A percentile compares a stretch with the other conserved stretches of the same genome.
These are phyloP conservation scores for Blastomyces silverae DNA, from an alignment of 2,329 filamentous ascomycete genomes.

Conservation along the genomic window DNA sequence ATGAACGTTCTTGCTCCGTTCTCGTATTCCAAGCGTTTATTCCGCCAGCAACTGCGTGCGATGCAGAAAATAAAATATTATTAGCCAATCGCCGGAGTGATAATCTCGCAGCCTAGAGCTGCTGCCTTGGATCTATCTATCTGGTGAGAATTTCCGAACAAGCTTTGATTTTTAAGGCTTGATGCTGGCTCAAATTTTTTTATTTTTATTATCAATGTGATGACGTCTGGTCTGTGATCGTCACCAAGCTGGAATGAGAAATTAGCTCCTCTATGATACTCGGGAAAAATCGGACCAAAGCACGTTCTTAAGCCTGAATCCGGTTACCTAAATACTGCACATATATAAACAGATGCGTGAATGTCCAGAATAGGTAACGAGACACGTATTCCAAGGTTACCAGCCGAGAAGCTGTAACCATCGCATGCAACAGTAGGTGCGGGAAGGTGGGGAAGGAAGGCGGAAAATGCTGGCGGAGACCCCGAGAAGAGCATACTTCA, in stretches of 20 bases:
- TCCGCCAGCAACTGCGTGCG: neutral
- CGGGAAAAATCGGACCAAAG: neutral
- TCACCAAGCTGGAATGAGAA: neutral
- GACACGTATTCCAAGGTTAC: no score
- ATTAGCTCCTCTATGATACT: neutral
- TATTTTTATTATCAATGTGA: neutral
- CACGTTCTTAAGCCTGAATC: neutral
- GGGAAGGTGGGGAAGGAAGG: neutral
- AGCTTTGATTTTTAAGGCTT: neutral
- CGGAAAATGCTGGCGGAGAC: neutral
- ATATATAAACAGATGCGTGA: neutral
- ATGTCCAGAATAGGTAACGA: neutral
- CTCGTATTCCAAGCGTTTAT: conserved; percentile 1
- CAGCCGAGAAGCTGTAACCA: neutral
- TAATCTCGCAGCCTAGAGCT: neutral
- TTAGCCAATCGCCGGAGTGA: neutral
- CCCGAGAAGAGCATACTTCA: neutral
- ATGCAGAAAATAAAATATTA: neutral
- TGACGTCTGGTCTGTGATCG: neutral
- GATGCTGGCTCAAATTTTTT: neutral
- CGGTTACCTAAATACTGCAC: neutral
- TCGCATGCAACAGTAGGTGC: neutral
- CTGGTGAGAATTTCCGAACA: neutral
- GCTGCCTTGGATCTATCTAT: neutral
- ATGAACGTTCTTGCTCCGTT: neutral